Evolutionary conservation across 2,329 filamentous ascomycete species (phyloP), one percentile per base, ranked within the genome.

Genomic region (Monascus ruber): DNA sequence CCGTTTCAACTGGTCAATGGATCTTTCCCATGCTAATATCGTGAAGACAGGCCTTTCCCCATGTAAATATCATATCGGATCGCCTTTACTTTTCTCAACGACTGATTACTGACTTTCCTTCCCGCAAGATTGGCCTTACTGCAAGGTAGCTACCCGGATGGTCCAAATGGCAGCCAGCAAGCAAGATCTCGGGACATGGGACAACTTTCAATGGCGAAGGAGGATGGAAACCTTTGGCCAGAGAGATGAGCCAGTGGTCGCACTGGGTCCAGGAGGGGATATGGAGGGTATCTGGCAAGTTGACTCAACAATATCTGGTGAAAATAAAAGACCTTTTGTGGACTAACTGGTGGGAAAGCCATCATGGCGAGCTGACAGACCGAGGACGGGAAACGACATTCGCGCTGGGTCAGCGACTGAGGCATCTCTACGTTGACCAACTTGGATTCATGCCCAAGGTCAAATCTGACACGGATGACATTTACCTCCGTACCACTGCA

Each of bases 251-350:
- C 77, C 87, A 3, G 66, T 81, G 26, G 66, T 86, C 35, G 83
- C 83, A 5, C 62, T 73, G 1, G 85, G 85, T 0, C 76, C 81
- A 5, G 61, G 64, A 1, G 81, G 80, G 44, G 75, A 85, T 55
- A 71, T 81, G n/a, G 85, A 94, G 58, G 73, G 72, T 33, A 74
- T 96, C 44, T 98, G 89, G 71, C 83, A 81, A 59, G 73, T 76
- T 17, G 31, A 11, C 5, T 6, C 11, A 26, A 24, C 11, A 5
- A 11, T 4, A n/a, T 24, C 25, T 4, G 24, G 34, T 31, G 31
- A n/a, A 24, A 8, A 33, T 6, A 33, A 26, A 33, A 27, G 5
- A 29, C 24, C 6, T 28, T 25, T 8, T 42, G 31, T 37, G 45
- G 39, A 48, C 51, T 47, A 42, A 42, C 33, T 8, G 42, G 31